Evolutionary conservation across 192 early-diverging fungal species (phyloP).

Genomic region (Backusella luteola): DNA sequence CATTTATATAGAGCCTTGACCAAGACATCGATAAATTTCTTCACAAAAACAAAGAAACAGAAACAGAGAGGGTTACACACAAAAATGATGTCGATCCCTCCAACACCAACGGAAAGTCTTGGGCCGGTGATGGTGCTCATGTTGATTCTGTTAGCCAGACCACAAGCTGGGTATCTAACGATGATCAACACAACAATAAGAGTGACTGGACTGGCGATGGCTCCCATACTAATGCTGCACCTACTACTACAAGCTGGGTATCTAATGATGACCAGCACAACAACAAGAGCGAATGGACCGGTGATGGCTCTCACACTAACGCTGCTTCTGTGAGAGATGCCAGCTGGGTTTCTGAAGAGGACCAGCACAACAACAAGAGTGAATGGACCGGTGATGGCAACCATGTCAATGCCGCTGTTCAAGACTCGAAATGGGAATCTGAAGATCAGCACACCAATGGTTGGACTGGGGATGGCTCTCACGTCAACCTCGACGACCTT

Average conservation of each 20-base stretch:
- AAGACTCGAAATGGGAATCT: neutral
- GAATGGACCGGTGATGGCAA: neutral
- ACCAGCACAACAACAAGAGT: no score
- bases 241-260: neutral
- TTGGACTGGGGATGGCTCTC: neutral
- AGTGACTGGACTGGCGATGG: neutral
- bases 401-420: neutral
- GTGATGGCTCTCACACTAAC: neutral
- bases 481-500: neutral
- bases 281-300: neutral
- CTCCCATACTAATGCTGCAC: neutral
- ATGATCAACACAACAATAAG: neutral
- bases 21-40: conserved; percentile 8
- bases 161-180: neutral
- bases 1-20: conserved; percentile 1
- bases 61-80: conserved; percentile 2
- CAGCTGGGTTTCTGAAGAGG: neutral
- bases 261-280: neutral
- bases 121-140: neutral
- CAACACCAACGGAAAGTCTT: neutral
- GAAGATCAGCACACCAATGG: neutral
- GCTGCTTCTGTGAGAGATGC: neutral
- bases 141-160: neutral
- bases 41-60: conserved; percentile 7
- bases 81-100: conserved; percentile 8